Conservation (phyloP, 2,329 filamentous ascomycete species). For the Aspergillus brasiliensis region DNA sequence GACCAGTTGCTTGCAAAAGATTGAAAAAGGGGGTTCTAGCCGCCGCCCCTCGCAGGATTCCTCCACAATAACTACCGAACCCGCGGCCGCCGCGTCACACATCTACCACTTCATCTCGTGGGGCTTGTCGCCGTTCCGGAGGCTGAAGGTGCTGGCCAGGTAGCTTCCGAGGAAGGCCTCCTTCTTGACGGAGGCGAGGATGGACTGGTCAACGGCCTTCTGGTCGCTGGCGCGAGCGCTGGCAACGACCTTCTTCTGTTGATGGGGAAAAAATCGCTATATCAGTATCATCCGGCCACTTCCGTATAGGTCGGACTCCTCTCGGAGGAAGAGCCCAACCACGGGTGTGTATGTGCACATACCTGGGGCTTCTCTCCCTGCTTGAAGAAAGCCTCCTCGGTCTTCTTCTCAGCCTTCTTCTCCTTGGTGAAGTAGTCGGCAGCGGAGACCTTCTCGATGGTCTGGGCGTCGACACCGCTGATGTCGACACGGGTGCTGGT, state of each 20-base stretch:
- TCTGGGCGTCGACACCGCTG: constrained; percentile 71
- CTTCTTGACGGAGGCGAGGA: constrained; percentile 97
- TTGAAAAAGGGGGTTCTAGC: constrained; percentile 28
- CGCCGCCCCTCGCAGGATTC: constrained; percentile 41
- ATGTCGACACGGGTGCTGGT: constrained; percentile 59
- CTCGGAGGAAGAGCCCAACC: not conserved
- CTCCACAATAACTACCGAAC: constrained; percentile 46
- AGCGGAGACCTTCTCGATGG: constrained; percentile 81
- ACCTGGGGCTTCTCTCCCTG: constrained; percentile 98
- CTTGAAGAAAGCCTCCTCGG: constrained; percentile 99
- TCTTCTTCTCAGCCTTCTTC: constrained; percentile 88
- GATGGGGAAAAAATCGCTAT: not conserved
- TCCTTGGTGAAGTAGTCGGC: constrained; percentile 95
- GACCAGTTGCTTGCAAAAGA: no score
- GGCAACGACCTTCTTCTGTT: constrained; percentile 94
- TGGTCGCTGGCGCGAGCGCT: constrained; percentile 94
- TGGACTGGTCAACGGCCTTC: constrained; percentile 96
- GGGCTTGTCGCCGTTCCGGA: constrained; percentile 98
- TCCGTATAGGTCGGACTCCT: not conserved
- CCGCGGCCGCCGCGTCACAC: constrained; percentile 40
- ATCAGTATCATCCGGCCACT: constrained; percentile 11
- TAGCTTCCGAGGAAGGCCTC: constrained; percentile 91
- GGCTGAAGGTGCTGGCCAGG: constrained; percentile 93
- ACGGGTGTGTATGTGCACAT: constrained; percentile 53
- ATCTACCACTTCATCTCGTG: constrained; percentile 99